phyloP scores from a whole-genome alignment of 2,329 filamentous ascomycete species.

The Colletotrichum lupini region DNA sequence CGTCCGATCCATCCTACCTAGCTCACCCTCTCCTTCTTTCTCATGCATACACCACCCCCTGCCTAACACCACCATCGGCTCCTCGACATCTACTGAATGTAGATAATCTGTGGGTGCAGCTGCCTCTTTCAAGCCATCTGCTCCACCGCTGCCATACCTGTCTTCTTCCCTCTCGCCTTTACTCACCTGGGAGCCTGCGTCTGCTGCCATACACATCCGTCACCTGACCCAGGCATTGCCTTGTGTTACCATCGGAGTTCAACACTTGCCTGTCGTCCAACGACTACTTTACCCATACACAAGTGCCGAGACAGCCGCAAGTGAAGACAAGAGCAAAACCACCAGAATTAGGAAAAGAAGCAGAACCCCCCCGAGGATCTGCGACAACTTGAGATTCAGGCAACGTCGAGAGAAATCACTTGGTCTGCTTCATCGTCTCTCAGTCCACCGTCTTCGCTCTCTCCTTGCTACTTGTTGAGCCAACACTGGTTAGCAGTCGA shows the following conservation, averaged over 20 bases:
- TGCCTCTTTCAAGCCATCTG: conserved; percentile 21
- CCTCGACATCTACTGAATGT: conserved; percentile 24
- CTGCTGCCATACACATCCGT: conserved; percentile 3
- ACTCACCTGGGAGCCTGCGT: background rate
- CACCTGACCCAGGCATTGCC: background rate
- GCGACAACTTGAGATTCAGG: background rate
- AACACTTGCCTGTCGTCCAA: background rate
- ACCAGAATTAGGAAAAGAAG: background rate
- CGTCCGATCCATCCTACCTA: background rate
- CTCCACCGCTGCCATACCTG: conserved; percentile 3
- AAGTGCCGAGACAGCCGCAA: conserved; percentile 19
- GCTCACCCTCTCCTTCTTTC: conserved; percentile 1
- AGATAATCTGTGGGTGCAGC: conserved; percentile 26
- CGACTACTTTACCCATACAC: conserved; percentile 24
- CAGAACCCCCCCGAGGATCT: background rate
- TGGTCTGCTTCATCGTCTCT: background rate
- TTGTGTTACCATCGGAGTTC: background rate
- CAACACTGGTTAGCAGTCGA: background rate
- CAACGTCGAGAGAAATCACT: background rate
- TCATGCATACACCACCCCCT: conserved; percentile 20
- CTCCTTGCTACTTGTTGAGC: background rate
- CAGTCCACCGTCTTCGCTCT: background rate
- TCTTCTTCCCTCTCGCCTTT: conserved; percentile 9
- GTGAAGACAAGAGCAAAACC: background rate
- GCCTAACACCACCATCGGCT: background rate